Evolutionary conservation across 225 moss, liverwort and hornwort genomes (phyloP).

Genomic region (Polytrichum commune): DNA sequence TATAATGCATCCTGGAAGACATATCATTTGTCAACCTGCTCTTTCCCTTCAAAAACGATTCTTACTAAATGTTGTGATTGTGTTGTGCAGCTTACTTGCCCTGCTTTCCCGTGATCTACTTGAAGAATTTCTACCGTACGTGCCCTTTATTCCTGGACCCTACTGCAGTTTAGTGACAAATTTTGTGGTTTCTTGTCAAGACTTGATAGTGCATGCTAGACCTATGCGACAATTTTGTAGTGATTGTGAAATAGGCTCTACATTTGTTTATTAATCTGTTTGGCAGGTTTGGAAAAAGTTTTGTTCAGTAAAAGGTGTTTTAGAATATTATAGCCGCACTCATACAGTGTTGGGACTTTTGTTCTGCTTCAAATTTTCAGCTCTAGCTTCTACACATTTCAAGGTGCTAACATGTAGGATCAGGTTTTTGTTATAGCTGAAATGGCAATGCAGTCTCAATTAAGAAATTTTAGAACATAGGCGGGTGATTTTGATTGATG

Average conservation of each 20-base stretch:
- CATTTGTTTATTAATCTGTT: background rate
- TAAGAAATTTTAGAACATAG: too few species aligned
- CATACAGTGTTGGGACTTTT: too few species aligned
- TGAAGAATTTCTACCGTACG: constrained; percentile 89
- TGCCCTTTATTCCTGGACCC: constrained; percentile 1
- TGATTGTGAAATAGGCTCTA: background rate
- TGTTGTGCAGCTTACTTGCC: constrained; percentile 78
- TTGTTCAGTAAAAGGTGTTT: background rate
- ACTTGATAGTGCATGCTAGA: background rate
- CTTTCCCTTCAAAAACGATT: too few species aligned
- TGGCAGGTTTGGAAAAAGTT: background rate
- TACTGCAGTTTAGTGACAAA: too few species aligned
- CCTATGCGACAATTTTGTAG: background rate
- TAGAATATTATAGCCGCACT: background rate
- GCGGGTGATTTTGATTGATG: too few species aligned
- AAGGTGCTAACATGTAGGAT: too few species aligned
- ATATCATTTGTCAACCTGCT: too few species aligned
- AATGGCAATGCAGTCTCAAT: too few species aligned
- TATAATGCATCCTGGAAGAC: too few species aligned
- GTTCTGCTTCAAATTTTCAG: too few species aligned
- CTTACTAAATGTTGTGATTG: constrained; percentile 6
- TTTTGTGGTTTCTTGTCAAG: background rate
- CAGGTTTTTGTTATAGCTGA: too few species aligned
- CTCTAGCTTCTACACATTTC: too few species aligned
- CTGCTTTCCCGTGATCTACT: constrained; percentile 83